Evolutionary conservation across 163 green algal species (phyloP), one percentile per base, ranked within the genome.

Genomic region (Trebouxia gelatinosa): DNA sequence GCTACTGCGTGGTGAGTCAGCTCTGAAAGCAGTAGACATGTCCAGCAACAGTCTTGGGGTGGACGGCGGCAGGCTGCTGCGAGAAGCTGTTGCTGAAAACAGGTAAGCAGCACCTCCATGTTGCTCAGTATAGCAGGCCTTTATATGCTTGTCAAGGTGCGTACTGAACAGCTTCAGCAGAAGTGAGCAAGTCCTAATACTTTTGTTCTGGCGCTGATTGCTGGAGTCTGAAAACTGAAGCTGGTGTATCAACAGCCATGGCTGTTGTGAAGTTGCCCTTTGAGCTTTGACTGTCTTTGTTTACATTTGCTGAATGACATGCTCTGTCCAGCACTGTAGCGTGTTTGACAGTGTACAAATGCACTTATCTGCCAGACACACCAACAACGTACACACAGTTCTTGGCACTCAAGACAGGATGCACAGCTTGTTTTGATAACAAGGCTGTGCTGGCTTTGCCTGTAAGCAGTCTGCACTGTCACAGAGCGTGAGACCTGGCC

Each of bases 11-110:
- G 64, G 81, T 21, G 90, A 87, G 48, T 77, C 38, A 21, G 82
- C 65, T 0, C 65, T 94, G 9, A 80, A 31, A 26, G 75, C 90
- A 74, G 40, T 94, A 46, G 87, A 93, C 71, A n/a, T 91, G 29
- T 86, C 71, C 23, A 83, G 85, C 77, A 94, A 93, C 68, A 34
- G 51, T n/a, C 82, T 89, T 38, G 86, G 86, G 17, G 68, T 78
- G 37, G 83, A 86, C 3, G 77, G 77, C 11, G 83, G 80, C 31
- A 35, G 54, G 19, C 38, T 83, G 35, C 39, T 90, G 29, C 31
- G 70, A 29, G 66, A 64, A 28, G 85, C 87, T 74, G 17, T 89
- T 34, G 64, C 70, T 64, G 70, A 83, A 5, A 89, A 84, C 79
- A 77, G 43, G 26, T 76, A 39, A 23, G 68, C 21, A 0, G 23